Evolutionary conservation across 2,329 filamentous ascomycete genomes (phyloP), one percentile per base, ranked within the genome.

Genomic region (Aspergillus aculeatus): DNA sequence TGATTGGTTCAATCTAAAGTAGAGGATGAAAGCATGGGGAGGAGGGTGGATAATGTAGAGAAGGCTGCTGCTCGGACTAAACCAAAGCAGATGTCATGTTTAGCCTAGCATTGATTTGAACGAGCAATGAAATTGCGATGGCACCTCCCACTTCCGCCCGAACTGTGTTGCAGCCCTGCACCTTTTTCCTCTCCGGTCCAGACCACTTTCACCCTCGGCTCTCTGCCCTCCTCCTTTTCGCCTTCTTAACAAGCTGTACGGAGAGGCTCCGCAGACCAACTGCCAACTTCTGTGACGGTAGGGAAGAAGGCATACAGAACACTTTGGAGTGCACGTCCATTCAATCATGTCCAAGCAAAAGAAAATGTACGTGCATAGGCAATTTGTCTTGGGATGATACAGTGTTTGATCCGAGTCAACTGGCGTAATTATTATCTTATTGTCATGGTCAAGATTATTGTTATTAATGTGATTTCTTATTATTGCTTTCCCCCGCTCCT

Each of bases 121-220:
- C 38, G 38, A 44, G 38, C 12, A 16, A 6, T 44, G 38, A 44
- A 44, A 44, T 44, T 44, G 38, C 38, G 38, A 44, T 16, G 38
- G 38, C 38, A n/a, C 16, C 38, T 44, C 44, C 56, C 56, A 59
- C 53, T 49, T 50, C 32, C 49, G 55, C 24, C 53, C 47, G 32
- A 21, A 41, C 54, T 47, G 47, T 59, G 58, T 63, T 63, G 61
- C 63, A 64, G 64, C 62, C 58, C 56, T 64, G 60, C 60, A 63
- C 59, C 53, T 58, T 50, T 56, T 10, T 3, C 16, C 16, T 16
- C 38, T 44, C 38, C 59, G 59, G 64, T 60, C 64, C 60, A 64
- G 64, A 64, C 64, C 62, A 54, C 31, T 58, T 54, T 54, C 56
- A 41, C 35, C 49, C 51, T 58, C 44, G 51, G 38, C 44, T 55